Evolutionary conservation across 495 filamentous ascomycete genomes (phyloP).

Genomic region (Penicillium salamii): DNA sequence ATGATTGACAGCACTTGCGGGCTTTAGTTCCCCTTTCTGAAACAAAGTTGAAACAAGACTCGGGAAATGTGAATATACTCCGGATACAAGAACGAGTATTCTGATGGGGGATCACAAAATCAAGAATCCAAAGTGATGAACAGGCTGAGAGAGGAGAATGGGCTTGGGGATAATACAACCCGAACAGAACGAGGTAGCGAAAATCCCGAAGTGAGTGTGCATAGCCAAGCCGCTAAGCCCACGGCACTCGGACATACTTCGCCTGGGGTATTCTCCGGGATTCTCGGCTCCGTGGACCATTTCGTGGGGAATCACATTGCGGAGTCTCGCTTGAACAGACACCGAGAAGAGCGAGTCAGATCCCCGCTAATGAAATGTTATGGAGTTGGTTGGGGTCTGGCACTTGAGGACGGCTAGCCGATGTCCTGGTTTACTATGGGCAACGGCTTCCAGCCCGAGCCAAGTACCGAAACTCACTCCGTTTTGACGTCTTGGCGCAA

Average conservation of each 20-base stretch:
- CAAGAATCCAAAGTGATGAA: neutral
- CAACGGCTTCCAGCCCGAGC: neutral
- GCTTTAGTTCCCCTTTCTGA: neutral
- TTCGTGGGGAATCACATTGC: slow-evolving; percentile 11
- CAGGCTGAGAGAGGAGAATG: neutral
- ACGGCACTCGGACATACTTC: neutral
- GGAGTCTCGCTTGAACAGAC: slow-evolving; percentile 7
- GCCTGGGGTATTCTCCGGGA: slow-evolving; percentile 5
- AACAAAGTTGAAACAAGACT: neutral
- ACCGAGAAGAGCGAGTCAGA: neutral
- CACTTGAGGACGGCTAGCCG: slow-evolving; percentile 26
- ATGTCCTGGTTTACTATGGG: neutral
- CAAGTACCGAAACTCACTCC: slow-evolving; percentile 19
- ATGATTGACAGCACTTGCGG: neutral
- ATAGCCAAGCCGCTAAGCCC: slow-evolving; percentile 6
- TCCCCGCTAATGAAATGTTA: neutral
- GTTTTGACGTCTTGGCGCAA: slow-evolving; percentile 8
- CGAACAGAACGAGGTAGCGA: slow-evolving; percentile 4
- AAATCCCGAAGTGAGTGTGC: slow-evolving; percentile 14
- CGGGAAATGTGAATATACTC: neutral
- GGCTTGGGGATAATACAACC: neutral
- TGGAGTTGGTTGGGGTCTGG: neutral
- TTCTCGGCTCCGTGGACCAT: slow-evolving; percentile 1
- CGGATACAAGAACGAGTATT: neutral
- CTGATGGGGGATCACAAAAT: neutral